Conservation (phyloP, 2,329 filamentous ascomycete species). For the Penicillium sp. region DNA sequence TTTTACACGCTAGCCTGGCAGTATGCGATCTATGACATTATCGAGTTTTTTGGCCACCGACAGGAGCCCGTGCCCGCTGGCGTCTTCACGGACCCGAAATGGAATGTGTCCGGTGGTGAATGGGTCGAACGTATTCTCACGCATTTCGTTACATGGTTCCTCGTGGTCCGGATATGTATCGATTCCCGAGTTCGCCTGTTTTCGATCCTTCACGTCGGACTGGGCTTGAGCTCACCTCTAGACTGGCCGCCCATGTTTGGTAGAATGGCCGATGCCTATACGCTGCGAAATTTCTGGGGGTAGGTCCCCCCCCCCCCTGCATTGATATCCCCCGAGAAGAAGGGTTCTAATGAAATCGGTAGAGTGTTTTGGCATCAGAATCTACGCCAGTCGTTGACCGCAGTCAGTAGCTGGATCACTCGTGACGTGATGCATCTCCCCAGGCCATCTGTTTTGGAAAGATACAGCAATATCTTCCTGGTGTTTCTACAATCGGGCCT, state of each 20-base stretch:
- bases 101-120: conserved; percentile 9
- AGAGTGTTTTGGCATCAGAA: conserved; percentile 27
- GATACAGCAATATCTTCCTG: conserved; percentile 28
- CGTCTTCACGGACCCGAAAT: background rate
- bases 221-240: conserved; percentile 5
- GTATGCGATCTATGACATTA: conserved; percentile 11
- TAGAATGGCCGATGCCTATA: conserved; percentile 22
- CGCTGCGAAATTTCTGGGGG: conserved; percentile 23
- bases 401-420: conserved; percentile 18
- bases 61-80: background rate
- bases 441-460: conserved; percentile 18
- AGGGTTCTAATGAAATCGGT: background rate
- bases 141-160: conserved; percentile 14
- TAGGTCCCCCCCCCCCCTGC: conserved; percentile 1
- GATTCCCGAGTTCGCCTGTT: conserved; percentile 19
- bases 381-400: conserved; percentile 23
- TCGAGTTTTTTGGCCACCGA: conserved; percentile 3
- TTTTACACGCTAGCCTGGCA: conserved; percentile 7
- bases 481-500: conserved; percentile 28
- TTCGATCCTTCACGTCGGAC: conserved; percentile 18
- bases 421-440: conserved; percentile 15
- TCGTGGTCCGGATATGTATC: conserved; percentile 12
- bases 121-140: conserved; percentile 10
- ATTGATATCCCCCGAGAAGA: background rate
- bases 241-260: conserved; percentile 28